Evolutionary conservation across 2,329 filamentous ascomycete genomes (phyloP).

Genomic region (Trichoderma citrinoviride): DNA sequence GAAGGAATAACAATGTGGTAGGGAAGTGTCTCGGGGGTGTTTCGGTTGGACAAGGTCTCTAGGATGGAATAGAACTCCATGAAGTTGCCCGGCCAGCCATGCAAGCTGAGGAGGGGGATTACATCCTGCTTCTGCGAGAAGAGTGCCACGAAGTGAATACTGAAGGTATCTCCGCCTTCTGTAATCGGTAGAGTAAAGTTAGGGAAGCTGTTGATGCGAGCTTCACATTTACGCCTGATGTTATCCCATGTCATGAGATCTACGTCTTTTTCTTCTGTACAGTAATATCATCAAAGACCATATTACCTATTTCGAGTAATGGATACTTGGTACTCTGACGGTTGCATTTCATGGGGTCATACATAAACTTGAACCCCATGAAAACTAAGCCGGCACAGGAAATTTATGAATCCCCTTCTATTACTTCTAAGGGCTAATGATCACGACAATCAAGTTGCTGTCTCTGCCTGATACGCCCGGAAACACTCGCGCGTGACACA

Average conservation of each 20-base stretch:
- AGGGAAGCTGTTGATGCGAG: slow-evolving; percentile 46
- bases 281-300: too few species aligned
- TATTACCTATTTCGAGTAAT: too few species aligned
- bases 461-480: background rate
- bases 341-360: too few species aligned
- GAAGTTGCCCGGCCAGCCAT: slow-evolving; percentile 56
- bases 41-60: slow-evolving; percentile 44
- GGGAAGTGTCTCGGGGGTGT: slow-evolving; percentile 49
- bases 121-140: slow-evolving; percentile 52
- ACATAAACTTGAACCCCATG: too few species aligned
- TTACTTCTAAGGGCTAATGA: too few species aligned
- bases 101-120: slow-evolving; percentile 49
- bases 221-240: too few species aligned
- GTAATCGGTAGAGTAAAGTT: slow-evolving; percentile 39
- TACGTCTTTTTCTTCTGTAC: too few species aligned
- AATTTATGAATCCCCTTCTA: too few species aligned
- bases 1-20: slow-evolving; percentile 58
- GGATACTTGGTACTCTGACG: too few species aligned
- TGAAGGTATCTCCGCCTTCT: slow-evolving; percentile 36
- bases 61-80: slow-evolving; percentile 56
- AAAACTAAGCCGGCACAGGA: too few species aligned
- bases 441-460: background rate
- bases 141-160: slow-evolving; percentile 53
- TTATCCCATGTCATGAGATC: too few species aligned
- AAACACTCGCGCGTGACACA: background rate